Base-by-base conservation (phyloP, 257 asterid genomes). In the Gentiana macrophylla region DNA sequence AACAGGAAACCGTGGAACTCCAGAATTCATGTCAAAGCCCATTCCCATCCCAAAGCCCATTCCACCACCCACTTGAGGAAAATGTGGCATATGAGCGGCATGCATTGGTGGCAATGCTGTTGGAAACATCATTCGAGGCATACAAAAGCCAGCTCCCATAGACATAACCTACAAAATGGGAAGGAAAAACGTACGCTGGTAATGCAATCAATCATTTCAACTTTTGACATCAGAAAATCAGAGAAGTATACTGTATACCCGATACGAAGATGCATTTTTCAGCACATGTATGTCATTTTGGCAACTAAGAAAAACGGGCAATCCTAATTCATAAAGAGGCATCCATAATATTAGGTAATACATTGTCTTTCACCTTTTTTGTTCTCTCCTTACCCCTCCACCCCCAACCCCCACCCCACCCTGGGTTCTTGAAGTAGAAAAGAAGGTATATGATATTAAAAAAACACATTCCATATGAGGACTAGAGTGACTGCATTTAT, bases 61-160 rank as follows among this genome's bases (percentile, higher is more conserved):
- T 51, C 94, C 93, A 24, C 70, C 33, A 8, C 92, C 85, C 87
- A 91, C 62, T 35, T 82, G 74, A 32, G 88, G 65, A 72, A 73
- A 85, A 69, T 78, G 95, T 1, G 79, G 84, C 64, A 79, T 50
- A 13, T 80, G 96, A 67, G 86, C 77, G 15, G 84, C 81, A 67
- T 75, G 94, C 63, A 90, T 77, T 63, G 76, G 89, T 58, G 74
- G 96, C 72, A 84, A 60, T 67, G 92, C 94, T 0, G 77, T 24
- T 2, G 97, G 94, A 43, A 70, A 80, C 91, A 92, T 85, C 91
- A 88, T 74, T 4, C 63, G 91, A 1, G 97, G 94, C 85, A 88
- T 77, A 33, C 82, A 92, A 62, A 92, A 62, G 36, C 99, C 97
- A 8, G 95, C 72, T 56, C 97, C 92, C 94, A 92, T 83, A 10